phyloP scores from a whole-genome alignment of 148 eudicot species.

The Rhododendron ovatum region DNA sequence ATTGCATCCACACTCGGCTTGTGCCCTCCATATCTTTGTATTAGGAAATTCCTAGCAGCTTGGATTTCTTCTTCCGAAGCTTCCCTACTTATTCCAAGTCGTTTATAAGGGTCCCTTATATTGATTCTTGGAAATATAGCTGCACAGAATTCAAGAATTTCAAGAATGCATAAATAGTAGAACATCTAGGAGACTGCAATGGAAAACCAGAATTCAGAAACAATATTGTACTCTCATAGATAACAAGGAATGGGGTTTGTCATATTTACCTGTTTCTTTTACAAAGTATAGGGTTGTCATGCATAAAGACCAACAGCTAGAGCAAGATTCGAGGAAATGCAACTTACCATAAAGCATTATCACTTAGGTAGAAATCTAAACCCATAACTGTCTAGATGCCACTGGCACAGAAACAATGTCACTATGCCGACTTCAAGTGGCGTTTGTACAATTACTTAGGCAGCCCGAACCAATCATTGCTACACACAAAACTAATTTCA shows the following conservation, averaged over 20 bases:
- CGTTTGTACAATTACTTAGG: neutral
- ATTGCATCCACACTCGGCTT: slow-evolving; percentile 91
- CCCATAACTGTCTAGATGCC: neutral
- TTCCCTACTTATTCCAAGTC: slow-evolving; percentile 81
- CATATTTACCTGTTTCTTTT: neutral
- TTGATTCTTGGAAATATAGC: slow-evolving; percentile 89
- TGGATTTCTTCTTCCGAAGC: slow-evolving; percentile 97
- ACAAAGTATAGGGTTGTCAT: neutral
- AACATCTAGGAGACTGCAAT: slow-evolving; percentile 2
- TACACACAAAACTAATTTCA: neutral
- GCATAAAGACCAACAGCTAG: neutral
- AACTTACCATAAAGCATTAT: neutral
- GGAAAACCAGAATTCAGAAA: neutral
- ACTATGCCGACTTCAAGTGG: neutral
- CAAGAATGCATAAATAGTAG: neutral
- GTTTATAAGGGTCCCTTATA: slow-evolving; percentile 79
- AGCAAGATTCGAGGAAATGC: neutral
- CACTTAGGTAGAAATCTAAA: neutral
- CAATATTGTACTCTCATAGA: neutral
- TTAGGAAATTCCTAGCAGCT: slow-evolving; percentile 80
- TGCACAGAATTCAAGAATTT: slow-evolving; percentile 21
- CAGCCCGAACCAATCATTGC: neutral
- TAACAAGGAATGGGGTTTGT: neutral
- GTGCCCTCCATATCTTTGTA: slow-evolving; percentile 80
- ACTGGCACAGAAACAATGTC: neutral